Evolutionary conservation across 2,329 filamentous ascomycete genomes (phyloP).

Genomic region (Hypoxylon sp.): DNA sequence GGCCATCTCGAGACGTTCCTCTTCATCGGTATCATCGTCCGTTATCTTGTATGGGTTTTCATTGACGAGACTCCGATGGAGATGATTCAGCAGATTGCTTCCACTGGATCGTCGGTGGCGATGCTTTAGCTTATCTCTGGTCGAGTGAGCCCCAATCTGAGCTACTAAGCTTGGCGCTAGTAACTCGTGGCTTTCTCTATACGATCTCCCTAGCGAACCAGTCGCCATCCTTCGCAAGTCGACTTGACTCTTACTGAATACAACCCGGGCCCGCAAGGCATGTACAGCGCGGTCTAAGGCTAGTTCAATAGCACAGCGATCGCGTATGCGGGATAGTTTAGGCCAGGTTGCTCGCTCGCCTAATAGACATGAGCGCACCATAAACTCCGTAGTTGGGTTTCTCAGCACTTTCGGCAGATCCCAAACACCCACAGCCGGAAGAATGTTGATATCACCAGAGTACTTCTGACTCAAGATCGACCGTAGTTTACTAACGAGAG

Average conservation of each 20-base stretch:
- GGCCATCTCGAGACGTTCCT: slow-evolving; percentile 62
- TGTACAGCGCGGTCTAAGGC: slow-evolving; percentile 84
- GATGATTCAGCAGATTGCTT: slow-evolving; percentile 61
- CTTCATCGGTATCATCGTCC: slow-evolving; percentile 62
- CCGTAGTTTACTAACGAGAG: slow-evolving; percentile 80
- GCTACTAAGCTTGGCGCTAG: slow-evolving; percentile 36
- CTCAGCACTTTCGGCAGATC: slow-evolving; percentile 83
- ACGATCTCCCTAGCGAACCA: slow-evolving; percentile 50
- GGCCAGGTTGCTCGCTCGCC: slow-evolving; percentile 95
- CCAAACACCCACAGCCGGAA: slow-evolving; percentile 81
- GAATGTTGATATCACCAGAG: slow-evolving; percentile 94
- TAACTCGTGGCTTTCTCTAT: slow-evolving; percentile 44
- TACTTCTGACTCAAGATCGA: slow-evolving; percentile 92
- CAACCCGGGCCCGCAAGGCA: slow-evolving; percentile 75
- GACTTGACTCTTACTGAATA: slow-evolving; percentile 77
- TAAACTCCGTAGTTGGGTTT: slow-evolving; percentile 90
- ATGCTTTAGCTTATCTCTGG: slow-evolving; percentile 54
- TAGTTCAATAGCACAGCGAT: slow-evolving; percentile 90
- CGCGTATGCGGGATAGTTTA: slow-evolving; percentile 85
- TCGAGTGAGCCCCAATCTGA: slow-evolving; percentile 39
- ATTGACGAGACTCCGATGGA: slow-evolving; percentile 56
- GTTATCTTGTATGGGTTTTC: slow-evolving; percentile 60
- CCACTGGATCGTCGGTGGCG: slow-evolving; percentile 66
- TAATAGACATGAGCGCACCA: slow-evolving; percentile 81
- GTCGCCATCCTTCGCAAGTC: slow-evolving; percentile 67